A percentile compares a stretch with the other conserved stretches of the same genome.
Conservation (phyloP, 2,329 filamentous ascomycete genomes). For the Neoscytalidium dimidiatum region DNA sequence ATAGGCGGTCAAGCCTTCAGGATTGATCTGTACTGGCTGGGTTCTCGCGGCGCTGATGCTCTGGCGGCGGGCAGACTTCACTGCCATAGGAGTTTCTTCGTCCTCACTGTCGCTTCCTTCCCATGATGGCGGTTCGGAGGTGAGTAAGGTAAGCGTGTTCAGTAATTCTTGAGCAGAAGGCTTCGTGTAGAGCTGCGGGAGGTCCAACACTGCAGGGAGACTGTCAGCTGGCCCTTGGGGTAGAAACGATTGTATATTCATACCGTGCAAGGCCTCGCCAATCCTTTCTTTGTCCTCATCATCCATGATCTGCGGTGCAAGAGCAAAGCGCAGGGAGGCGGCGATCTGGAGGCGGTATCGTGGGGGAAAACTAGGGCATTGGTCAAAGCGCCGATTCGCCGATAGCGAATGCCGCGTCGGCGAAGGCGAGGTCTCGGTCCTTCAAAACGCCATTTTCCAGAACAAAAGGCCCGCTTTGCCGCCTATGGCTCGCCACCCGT, state of each 20-base stretch:
- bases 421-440: background rate
- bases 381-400: conserved; percentile 18
- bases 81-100: conserved; percentile 26
- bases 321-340: conserved; percentile 7
- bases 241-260: background rate
- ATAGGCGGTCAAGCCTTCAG: conserved; percentile 61
- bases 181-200: conserved; percentile 81
- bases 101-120: conserved; percentile 49
- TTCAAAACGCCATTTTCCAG: background rate
- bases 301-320: conserved; percentile 13
- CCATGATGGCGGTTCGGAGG: conserved; percentile 70
- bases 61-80: conserved; percentile 14
- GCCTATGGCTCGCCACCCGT: background rate
- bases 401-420: conserved; percentile 1
- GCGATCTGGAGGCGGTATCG: conserved; percentile 8
- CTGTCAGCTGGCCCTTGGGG: background rate
- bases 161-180: conserved; percentile 68
- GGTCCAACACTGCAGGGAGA: conserved; percentile 63
- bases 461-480: background rate
- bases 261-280: conserved; percentile 17
- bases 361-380: conserved; percentile 11
- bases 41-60: conserved; percentile 11
- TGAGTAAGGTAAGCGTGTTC: conserved; percentile 65
- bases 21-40: conserved; percentile 40
- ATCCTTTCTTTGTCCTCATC: background rate